phyloP scores from a whole-genome alignment of 164 flowering plant species.

The Sedum album region DNA sequence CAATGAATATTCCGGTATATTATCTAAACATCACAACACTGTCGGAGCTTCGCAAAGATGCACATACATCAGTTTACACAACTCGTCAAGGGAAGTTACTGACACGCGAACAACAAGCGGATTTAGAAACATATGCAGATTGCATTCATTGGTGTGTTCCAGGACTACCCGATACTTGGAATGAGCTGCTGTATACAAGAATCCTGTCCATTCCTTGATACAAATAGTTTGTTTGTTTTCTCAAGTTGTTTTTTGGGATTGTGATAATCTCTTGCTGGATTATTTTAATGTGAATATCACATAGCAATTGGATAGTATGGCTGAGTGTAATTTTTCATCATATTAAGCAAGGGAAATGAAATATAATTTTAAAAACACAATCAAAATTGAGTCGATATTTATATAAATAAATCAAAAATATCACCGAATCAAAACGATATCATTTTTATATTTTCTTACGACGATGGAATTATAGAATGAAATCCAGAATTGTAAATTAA shows the following conservation, averaged over 20 bases:
- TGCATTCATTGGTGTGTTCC: conserved; percentile 97
- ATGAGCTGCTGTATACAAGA: conserved; percentile 68
- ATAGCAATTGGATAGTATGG: too few relatives aligned
- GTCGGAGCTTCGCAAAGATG: conserved; percentile 83
- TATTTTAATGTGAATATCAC: neutral
- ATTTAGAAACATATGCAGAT: conserved; percentile 61
- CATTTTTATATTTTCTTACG: too few relatives aligned
- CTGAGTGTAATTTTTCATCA: too few relatives aligned
- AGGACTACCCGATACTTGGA: conserved; percentile 93
- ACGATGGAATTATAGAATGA: too few relatives aligned
- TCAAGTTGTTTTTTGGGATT: neutral
- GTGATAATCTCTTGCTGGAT: neutral
- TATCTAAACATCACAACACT: conserved; percentile 74
- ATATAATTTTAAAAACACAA: too few relatives aligned
- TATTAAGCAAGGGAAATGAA: too few relatives aligned
- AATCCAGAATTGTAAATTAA: too few relatives aligned
- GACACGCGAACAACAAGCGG: conserved; percentile 54
- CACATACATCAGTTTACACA: conserved; percentile 76
- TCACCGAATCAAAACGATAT: too few relatives aligned
- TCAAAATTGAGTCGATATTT: too few relatives aligned
- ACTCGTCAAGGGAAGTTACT: conserved; percentile 63
- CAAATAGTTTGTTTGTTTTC: neutral
- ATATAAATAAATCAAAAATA: too few relatives aligned
- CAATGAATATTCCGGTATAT: conserved; percentile 52
- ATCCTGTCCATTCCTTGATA: conserved; percentile 51